Evolutionary conservation across 1,139 yeast species (phyloP).

Genomic region (Hansenula sp.): DNA sequence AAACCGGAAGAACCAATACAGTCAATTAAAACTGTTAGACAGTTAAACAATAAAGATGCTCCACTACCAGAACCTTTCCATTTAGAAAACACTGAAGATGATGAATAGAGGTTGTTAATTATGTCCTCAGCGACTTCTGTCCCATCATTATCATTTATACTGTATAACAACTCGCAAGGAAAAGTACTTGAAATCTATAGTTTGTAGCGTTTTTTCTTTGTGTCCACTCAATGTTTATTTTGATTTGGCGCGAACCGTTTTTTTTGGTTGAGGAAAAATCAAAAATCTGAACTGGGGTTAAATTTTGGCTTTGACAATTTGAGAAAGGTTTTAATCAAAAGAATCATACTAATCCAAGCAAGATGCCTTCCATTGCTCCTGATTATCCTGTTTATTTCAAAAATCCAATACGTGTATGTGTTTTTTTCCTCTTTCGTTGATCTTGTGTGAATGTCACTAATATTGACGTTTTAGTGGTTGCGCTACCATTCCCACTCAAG

Average conservation of each 20-base stretch:
- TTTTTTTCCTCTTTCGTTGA: neutral
- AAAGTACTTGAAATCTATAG: neutral
- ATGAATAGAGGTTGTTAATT: neutral
- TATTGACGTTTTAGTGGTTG: conserved; percentile 52
- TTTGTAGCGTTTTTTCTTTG: too few relatives aligned
- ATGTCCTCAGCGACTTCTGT: too few relatives aligned
- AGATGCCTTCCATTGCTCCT: neutral
- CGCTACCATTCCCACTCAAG: conserved; percentile 77
- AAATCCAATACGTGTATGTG: conserved; percentile 61
- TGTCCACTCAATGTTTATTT: too few relatives aligned
- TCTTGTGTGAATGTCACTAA: neutral
- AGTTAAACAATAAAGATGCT: conserved; percentile 76
- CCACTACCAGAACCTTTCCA: conserved; percentile 85
- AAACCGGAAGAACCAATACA: conserved; percentile 64
- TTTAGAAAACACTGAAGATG: conserved; percentile 16
- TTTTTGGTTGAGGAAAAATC: too few relatives aligned
- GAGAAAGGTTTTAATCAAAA: neutral
- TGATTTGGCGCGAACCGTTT: too few relatives aligned
- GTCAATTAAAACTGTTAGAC: conserved; percentile 81
- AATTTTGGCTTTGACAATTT: neutral
- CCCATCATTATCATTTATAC: neutral
- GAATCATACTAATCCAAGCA: neutral
- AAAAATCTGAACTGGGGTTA: too few relatives aligned
- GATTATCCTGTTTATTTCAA: conserved; percentile 53
- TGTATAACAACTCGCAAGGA: neutral